A percentile compares a stretch with the other conserved stretches of the same genome.
Conservation (phyloP, 139 green algal species). For the Mesotaenium endlicherianum region DNA sequence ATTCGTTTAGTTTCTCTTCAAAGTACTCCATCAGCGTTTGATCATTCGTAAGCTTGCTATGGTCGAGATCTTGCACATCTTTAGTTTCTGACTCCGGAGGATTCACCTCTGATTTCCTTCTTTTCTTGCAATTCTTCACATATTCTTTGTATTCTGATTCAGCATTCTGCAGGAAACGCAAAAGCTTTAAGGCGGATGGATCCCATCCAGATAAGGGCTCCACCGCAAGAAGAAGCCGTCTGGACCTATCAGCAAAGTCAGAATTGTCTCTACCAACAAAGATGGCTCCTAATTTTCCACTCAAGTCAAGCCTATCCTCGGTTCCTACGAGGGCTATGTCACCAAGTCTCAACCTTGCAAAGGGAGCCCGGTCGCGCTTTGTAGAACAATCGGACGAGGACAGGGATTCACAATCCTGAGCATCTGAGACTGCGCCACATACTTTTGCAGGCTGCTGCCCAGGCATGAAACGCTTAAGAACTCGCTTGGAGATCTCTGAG, state of each 20-base stretch:
- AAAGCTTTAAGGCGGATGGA: background rate
- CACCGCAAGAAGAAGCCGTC: background rate
- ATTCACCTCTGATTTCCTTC: too few species aligned
- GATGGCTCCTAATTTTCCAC: background rate
- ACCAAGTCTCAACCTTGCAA: too few species aligned
- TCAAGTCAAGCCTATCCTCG: background rate
- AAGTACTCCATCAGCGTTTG: too few species aligned
- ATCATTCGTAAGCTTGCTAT: too few species aligned
- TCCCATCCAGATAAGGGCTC: background rate
- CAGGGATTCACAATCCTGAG: too few species aligned
- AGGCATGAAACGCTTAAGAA: background rate
- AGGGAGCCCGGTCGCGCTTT: too few species aligned
- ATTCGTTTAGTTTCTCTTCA: too few species aligned
- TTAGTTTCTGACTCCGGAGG: too few species aligned
- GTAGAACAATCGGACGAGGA: too few species aligned
- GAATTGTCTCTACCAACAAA: background rate
- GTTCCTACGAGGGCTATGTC: background rate
- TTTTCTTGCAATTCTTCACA: background rate
- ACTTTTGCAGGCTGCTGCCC: too few species aligned
- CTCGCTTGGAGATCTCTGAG: constrained; percentile 9
- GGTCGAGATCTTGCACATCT: too few species aligned
- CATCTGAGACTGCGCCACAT: too few species aligned
- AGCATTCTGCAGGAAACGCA: background rate
- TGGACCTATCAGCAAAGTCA: background rate
- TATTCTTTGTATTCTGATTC: background rate